Conservation (phyloP, 2,329 filamentous ascomycete genomes). For the Septoria petroselini region DNA sequence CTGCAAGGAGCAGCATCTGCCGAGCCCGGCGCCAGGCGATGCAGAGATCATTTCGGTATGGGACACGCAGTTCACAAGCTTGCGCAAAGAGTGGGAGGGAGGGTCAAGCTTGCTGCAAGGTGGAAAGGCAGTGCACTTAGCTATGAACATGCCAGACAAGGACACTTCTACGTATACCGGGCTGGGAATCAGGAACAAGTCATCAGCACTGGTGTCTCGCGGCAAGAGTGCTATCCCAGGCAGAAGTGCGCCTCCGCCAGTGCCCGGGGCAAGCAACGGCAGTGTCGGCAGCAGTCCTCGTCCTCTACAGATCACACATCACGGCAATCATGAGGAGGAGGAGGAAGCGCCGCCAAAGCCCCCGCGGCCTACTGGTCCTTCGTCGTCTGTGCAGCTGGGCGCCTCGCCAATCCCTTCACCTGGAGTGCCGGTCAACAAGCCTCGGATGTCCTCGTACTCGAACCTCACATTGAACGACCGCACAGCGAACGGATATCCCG, state of each 20-base stretch:
- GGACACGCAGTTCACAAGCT: conserved; percentile 60
- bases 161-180: conserved; percentile 48
- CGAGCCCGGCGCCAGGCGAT: conserved; percentile 69
- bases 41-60: conserved; percentile 66
- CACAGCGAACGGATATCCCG: conserved; percentile 16
- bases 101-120: conserved; percentile 60
- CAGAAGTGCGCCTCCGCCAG: conserved; percentile 10
- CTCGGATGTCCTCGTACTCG: conserved; percentile 25
- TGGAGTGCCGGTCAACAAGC: conserved; percentile 28
- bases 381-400: conserved; percentile 14
- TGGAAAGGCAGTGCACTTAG: conserved; percentile 63
- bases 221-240: conserved; percentile 14
- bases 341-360: conserved; percentile 36
- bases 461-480: conserved; percentile 12
- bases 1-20: conserved; percentile 65
- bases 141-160: conserved; percentile 50
- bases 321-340: conserved; percentile 30
- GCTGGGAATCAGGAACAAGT: conserved; percentile 46
- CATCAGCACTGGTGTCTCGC: conserved; percentile 13
- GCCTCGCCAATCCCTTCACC: conserved; percentile 17
- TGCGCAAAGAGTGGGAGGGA: conserved; percentile 64
- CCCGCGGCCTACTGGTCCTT: conserved; percentile 30
- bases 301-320: conserved; percentile 6
- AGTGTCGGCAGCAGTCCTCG: conserved; percentile 9
- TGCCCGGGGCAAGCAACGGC: conserved; percentile 4